Conservation (phyloP, 2,329 filamentous ascomycete species). For the Penicillium brasilianum region DNA sequence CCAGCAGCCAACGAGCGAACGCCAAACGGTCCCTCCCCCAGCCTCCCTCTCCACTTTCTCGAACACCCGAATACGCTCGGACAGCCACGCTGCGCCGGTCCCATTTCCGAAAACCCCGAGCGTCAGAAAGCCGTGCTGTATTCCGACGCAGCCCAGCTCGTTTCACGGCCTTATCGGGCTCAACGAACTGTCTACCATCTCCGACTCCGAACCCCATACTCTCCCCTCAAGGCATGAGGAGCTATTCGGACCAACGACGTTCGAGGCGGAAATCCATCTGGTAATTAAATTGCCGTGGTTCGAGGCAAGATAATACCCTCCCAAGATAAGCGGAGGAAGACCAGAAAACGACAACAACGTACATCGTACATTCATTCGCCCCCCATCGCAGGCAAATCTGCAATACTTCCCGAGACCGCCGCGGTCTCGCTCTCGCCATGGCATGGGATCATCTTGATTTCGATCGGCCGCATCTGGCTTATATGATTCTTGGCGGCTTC, state of each 20-base stretch:
- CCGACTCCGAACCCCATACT: constrained; percentile 8
- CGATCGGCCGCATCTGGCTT: constrained; percentile 95
- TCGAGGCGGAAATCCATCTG: constrained; percentile 33
- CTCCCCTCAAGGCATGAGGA: constrained; percentile 37
- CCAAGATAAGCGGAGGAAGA: constrained; percentile 4
- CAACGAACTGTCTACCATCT: constrained; percentile 15
- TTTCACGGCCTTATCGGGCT: constrained; percentile 26
- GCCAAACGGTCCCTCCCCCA: not conserved
- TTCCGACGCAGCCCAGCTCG: not conserved
- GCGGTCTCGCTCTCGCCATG: constrained; percentile 42
- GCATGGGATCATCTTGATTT: constrained; percentile 63
- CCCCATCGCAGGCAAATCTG: not conserved
- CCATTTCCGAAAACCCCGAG: not conserved
- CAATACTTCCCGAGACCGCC: constrained; percentile 3
- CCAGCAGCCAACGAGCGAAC: constrained; percentile 5
- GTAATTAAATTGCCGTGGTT: constrained; percentile 26
- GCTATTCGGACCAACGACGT: constrained; percentile 23
- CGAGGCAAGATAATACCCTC: constrained; percentile 5
- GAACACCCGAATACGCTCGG: constrained; percentile 5
- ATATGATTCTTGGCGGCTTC: constrained; percentile 97
- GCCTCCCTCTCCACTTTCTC: constrained; percentile 12
- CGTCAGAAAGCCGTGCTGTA: not conserved
- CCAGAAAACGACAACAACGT: not conserved
- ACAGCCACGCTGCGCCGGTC: not conserved
- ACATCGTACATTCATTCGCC: constrained; percentile 1